Evolutionary conservation across 2,329 filamentous ascomycete genomes (phyloP), one percentile per base, ranked within the genome.

Genomic region (Cladosporium velox): DNA sequence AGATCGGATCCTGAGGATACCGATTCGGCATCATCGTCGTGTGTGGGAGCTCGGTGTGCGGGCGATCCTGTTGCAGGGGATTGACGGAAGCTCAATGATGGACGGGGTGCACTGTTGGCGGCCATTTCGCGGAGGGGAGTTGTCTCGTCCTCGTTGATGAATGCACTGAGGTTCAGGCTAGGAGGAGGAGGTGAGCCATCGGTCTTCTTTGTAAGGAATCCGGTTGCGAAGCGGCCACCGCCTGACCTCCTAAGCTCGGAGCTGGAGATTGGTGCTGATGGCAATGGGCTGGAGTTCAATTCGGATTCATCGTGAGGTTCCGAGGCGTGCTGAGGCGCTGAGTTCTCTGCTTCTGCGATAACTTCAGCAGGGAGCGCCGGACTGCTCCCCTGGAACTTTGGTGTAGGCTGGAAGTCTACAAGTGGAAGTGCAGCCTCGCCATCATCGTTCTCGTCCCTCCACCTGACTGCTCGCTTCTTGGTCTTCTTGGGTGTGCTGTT

Each of bases 331-430:
- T 30, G 32, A 2, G 49, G 47, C 2, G 15, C 49, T 4, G 60
- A 24, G 21, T 24, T 24, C 7, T 41, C 55, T 34, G 71, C 69
- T 30, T 77, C 73, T 14, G 68, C 63, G 64, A 71, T 76, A 62
- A 66, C 78, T 75, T 66, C 77, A 74, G 70, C 65, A 71, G 82
- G 80, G 74, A 83, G 86, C 68, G 84, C 81, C 21, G 88, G 87
- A 66, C 32, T 71, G 67, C 47, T 70, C 66, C 24, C 64, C 58
- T 86, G 82, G 10, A 85, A 78, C 74, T 93, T 86, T 0, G 95
- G 94, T 2, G 94, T 97, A 79, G 92, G 92, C 74, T 94, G 91
- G 75, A 94, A 97, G 76, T 98, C 95, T 12, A 91, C 93, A 65
- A 98, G 81, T 0, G 71, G 65, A 15, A 67, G 64, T 30, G 58